Base-by-base conservation (phyloP, 768 basidiomycete genomes). In the Asterophora lycoperdoides region DNA sequence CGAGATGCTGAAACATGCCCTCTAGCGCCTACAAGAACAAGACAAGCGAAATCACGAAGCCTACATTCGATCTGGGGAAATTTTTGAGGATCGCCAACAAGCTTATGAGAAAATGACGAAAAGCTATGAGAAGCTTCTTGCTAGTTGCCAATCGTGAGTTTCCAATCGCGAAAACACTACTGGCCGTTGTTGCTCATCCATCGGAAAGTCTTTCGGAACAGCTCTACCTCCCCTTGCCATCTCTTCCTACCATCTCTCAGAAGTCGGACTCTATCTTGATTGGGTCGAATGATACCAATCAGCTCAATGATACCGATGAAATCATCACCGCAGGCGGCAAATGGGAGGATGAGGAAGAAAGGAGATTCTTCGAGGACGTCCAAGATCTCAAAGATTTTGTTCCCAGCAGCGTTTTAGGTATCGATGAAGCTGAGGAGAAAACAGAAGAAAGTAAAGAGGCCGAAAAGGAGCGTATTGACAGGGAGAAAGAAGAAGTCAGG, bases 81-180 rank as follows among this genome's bases (percentile, higher is more conserved):
- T 99, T 54, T 99, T 99, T 57, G 96, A 99, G 62, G 96, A 99
- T 65, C 82, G 96, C 29, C 95, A 98, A 64, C 94, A 98, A 66
- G 93, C 90, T 8, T 99, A 99, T 63, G 96, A 99, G 72, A 93
- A 92, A 70, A 96, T 98, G 90, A 93, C 93, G 33, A 93, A 89
- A 67, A 79, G 83, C 38, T 97, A 97, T 59, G 96, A 99, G 68
- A 92, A 94, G 51, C 69, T 97, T 18, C 78, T 93, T 41, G 73
- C 85, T 13, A 93, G 83, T 59, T 94, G 93, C 49, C 91, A 96
- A 68, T 83, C 81, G 89, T 94, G 57, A 59, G 83, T 65, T 23
- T 17, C 20, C 19, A 30, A 26, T 32, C 23, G 8, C 36, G 19
- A 15, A 23, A 23, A 23, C 32, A 8, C 2, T 17, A 43, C n/a